Evolutionary conservation across 495 filamentous ascomycete species (phyloP), one percentile per base, ranked within the genome.

Genomic region (Evernia prunastri): DNA sequence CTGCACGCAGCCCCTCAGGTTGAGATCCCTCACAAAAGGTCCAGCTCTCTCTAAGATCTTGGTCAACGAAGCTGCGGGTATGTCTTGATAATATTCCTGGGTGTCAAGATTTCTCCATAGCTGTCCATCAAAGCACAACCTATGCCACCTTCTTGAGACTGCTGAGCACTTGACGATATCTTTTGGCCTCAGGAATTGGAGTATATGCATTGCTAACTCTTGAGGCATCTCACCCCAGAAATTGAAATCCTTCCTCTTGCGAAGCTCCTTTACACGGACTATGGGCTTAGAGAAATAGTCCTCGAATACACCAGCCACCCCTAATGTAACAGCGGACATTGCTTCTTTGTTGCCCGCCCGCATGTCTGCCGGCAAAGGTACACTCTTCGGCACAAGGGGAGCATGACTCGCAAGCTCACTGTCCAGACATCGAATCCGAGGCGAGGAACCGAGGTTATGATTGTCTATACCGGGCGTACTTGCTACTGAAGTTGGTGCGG

Each of bases 91-190:
- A 73, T 91, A 97, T 37, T 88, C 85, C 0, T 92, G 85, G 0
- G 91, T 87, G 71, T 97, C 91, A 49, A 97, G 80, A 56, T 81
- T 82, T 0, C 82, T 83, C 94, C 94, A 98, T 23, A 98, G 77
- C 74, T 98, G 94, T 11, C 94, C 94, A 73, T 98, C 94, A 67
- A 91, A 96, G 76, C 93, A 97, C 79, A 91, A 88, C 39, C 81
- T 77, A 73, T 96, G 79, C 82, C 94, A 97, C 20, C 81, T 72
- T 69, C 85, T 91, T 69, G 86, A 91, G n/a, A 96, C 88, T 18
- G 81, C 75, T 8, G 94, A 95, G 56, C 83, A 85, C 60, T 89
- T 85, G 13, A 97, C 84, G 56, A 98, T 84, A 71, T 97, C 87
- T 68, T 85, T 90, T 15, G 93, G 92, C 35, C 77, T 81, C 35